Percentiles rank a stretch among this genome's conserved stretches.
These are phyloP conservation scores for Agapanthus africanus DNA, from an alignment of 106 monocot species.

Conservation along the genomic window DNA sequence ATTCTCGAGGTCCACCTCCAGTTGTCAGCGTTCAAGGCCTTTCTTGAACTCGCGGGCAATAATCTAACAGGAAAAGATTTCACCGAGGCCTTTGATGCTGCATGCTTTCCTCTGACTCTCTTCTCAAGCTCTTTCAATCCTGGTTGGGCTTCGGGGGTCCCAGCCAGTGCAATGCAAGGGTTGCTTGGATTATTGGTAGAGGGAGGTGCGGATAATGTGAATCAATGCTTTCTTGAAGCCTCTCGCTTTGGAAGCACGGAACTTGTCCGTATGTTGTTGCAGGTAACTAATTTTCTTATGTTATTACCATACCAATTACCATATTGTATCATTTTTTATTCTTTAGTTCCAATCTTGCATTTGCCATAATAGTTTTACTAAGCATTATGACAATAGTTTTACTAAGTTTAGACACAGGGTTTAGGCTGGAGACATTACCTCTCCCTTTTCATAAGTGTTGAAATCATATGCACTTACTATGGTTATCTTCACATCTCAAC, in stretches of 20 bases:
- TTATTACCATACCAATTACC: too few species aligned
- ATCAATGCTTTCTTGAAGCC: conserved; percentile 74
- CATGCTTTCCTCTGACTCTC: conserved; percentile 70
- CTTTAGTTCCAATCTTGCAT: background rate
- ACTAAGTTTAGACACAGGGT: background rate
- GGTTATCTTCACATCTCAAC: background rate
- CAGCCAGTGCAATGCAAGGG: conserved; percentile 46
- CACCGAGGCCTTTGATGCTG: conserved; percentile 69
- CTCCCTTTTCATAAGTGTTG: background rate
- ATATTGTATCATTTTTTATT: too few species aligned
- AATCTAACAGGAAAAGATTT: conserved; percentile 55
- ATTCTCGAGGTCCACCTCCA: conserved; percentile 51
- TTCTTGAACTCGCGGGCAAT: conserved; percentile 60
- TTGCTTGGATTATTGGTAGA: conserved; percentile 64
- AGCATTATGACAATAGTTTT: background rate
- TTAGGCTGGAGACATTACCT: background rate
- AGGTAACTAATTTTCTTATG: too few species aligned
- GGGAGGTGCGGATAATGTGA: conserved; percentile 63
- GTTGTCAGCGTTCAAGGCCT: conserved; percentile 52
- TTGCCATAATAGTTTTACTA: too few species aligned
- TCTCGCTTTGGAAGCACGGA: conserved; percentile 71
- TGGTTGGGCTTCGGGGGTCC: conserved; percentile 57
- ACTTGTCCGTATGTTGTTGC: conserved; percentile 60
- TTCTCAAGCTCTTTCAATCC: conserved; percentile 59
- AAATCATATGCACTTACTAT: background rate